Evolutionary conservation across 108 stramenopile species (phyloP), one percentile per base, ranked within the genome.

Genomic region (Nitzschia sp.): DNA sequence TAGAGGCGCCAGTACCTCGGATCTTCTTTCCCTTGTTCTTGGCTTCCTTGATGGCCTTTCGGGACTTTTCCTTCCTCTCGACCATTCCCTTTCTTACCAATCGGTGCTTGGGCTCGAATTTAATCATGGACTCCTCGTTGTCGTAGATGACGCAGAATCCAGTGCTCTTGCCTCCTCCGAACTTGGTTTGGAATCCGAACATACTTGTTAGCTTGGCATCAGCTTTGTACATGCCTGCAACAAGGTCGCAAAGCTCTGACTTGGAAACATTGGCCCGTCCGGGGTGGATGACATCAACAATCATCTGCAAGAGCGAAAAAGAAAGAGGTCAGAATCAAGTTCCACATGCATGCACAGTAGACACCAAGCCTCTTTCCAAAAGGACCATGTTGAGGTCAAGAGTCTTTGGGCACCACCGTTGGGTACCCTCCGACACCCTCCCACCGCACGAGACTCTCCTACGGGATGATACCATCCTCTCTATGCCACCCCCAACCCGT

Each of bases 21-120:
- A 97, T 72, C 96, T 99, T 99, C 91, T 90, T 88, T 51, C 82
- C 90, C 80, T 95, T 94, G 83, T 99, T 98, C 96, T 99, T 99
- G 67, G 95, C 94, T 79, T 97, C 97, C 92, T 98, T 98, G 73
- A 97, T 96, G 52, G 96, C 95, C 88, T 97, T 99, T 51, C 98
- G 83, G 65, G 92, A 92, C 59, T 80, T 76, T 78, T 99, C 97
- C 70, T 87, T 87, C 87, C 87, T 87, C 69, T 88, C 86, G 58
- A 61, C 57, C 21, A 96, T 50, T 72, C 98, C 98, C 54, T 85
- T 75, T 24, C 95, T 92, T 38, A 96, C 81, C 55, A 97, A 85
- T 57, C 96, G 78, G 84, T 97, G 87, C 81, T 94, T 97, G 57
- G 98, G 97, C 79, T 99, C 97, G 69, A 95, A 96, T 77, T 99